These are phyloP conservation scores for Sporothrix globosa DNA, from an alignment of 2,329 filamentous ascomycete genomes.

Conservation along the genomic window DNA sequence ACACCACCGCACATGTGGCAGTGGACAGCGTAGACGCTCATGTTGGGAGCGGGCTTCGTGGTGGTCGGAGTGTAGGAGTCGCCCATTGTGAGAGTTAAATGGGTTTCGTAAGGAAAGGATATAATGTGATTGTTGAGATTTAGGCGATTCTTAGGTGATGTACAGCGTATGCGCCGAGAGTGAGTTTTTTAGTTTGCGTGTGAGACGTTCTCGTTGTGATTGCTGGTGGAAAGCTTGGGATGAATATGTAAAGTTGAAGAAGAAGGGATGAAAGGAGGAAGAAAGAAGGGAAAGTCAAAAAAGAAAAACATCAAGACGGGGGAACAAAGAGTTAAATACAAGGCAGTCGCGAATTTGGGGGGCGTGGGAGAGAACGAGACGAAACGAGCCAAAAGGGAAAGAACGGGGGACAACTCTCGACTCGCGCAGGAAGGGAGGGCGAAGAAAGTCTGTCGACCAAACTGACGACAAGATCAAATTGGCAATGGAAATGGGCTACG, in stretches of 20 bases:
- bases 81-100: slow-evolving; percentile 18
- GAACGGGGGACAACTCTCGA: neutral
- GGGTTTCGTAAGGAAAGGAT: neutral
- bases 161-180: neutral
- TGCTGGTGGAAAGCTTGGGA: neutral
- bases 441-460: neutral
- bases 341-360: neutral
- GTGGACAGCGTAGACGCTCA: slow-evolving; percentile 51
- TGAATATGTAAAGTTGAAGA: neutral
- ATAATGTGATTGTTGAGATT: neutral
- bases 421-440: neutral
- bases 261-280: neutral
- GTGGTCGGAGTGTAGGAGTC: neutral
- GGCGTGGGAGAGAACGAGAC: neutral
- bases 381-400: slow-evolving; percentile 17
- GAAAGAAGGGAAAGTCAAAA: neutral
- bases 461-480: slow-evolving; percentile 22
- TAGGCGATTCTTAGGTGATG: slow-evolving; percentile 1
- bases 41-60: slow-evolving; percentile 22
- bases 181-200: neutral
- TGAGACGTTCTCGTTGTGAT: neutral
- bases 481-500: slow-evolving; percentile 20
- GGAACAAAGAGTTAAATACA: slow-evolving; percentile 22
- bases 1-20: slow-evolving; percentile 61
- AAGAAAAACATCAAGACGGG: neutral